Evolutionary conservation across 2,329 filamentous ascomycete genomes (phyloP), one percentile per base, ranked within the genome.

Genomic region (Cadophora gregata): DNA sequence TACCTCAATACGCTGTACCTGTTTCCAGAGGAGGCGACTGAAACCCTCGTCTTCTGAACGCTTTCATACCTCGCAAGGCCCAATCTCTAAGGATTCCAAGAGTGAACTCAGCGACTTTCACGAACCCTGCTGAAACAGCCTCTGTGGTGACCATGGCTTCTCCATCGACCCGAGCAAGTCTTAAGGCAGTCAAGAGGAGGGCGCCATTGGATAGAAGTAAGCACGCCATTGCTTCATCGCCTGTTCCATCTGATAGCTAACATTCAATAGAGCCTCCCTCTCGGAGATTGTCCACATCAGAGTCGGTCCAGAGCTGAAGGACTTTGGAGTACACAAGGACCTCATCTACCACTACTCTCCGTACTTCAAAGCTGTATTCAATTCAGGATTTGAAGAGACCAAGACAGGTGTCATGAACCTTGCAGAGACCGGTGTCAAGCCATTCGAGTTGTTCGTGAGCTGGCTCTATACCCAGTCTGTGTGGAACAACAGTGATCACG

Each of bases 281-380:
- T n/a, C 42, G 14, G 19, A 62, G 1, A 62, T 71, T 9, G 38
- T 74, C 4, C 66, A 68, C 19, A 31, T 71, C 42, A 31, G 63
- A 42, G 60, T 71, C 19, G 64, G 70, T 14, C 8, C 47, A 1
- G 19, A 60, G 5, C 24, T 38, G 4, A 7, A 71, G 24, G 58
- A 67, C 12, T 73, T 72, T 38, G 51, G 58, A 6, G 56, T 74
- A 27, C 69, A 74, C 45, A 70, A 71, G 31, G 59, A 67, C 2
- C 59, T 70, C 4, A 47, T 71, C 12, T 71, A 65, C 31, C 38
- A 67, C 45, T 60, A 65, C 25, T 74, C 73, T 1, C 50, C 66
- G 1, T 74, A 62, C 50, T 73, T 75, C 55, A 67, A 64, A 19
- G 63, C 65, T 9, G 67, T 69, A 16, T 67, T 72, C 16, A 58